Conservation (phyloP, 75 land plant species). For the Chamaecyparis obtusa region DNA sequence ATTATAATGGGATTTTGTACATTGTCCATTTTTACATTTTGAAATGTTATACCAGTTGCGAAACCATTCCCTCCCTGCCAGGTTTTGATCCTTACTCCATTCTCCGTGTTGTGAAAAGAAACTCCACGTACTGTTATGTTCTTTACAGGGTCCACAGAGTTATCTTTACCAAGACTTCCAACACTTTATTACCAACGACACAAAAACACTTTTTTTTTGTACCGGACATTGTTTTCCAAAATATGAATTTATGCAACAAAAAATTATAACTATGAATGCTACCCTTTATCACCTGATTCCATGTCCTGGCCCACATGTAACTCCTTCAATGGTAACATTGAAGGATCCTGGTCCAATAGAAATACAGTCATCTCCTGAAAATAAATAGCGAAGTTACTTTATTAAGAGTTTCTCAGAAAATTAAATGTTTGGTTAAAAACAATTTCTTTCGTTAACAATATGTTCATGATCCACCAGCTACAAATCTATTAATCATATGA, state of each 20-base stretch:
- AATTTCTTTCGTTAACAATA: no score
- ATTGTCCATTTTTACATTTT: conserved; percentile 29
- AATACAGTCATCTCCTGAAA: conserved; percentile 65
- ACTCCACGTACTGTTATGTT: conserved; percentile 37
- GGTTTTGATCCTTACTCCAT: conserved; percentile 67
- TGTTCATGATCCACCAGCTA: no score
- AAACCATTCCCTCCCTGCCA: conserved; percentile 54
- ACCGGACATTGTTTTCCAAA: not conserved
- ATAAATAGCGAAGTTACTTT: not conserved
- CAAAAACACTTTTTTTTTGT: not conserved
- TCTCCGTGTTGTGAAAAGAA: conserved; percentile 37
- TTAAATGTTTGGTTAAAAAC: not conserved
- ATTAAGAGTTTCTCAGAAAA: not conserved
- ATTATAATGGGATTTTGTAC: conserved; percentile 48
- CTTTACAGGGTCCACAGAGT: conserved; percentile 34
- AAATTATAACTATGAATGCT: no score
- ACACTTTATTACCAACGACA: conserved; percentile 21
- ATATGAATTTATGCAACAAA: not conserved
- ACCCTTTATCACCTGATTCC: conserved; percentile 35
- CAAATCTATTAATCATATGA: no score
- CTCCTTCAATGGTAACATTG: conserved; percentile 36
- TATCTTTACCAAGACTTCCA: conserved; percentile 58
- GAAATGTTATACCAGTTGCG: conserved; percentile 30
- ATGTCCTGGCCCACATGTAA: conserved; percentile 74
- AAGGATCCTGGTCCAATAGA: conserved; percentile 56